These are phyloP conservation scores for Picochlorum sp. DNA, from an alignment of 139 green algal genomes.

Conservation along the genomic window DNA sequence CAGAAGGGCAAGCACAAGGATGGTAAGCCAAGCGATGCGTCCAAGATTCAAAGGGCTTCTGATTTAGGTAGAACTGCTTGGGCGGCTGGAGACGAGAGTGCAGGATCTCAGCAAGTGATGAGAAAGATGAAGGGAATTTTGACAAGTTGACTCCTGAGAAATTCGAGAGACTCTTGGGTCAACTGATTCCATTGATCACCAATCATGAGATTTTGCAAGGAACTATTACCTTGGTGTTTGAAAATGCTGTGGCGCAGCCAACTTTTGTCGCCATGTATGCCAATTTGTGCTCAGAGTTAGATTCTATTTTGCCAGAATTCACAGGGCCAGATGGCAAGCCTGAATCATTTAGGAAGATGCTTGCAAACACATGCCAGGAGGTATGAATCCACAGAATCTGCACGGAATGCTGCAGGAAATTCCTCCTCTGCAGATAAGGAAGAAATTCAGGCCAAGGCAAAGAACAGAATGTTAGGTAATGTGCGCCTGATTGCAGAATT, in stretches of 20 bases:
- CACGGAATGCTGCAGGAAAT: slow-evolving; percentile 38
- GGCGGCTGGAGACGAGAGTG: slow-evolving; percentile 17
- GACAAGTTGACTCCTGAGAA: slow-evolving; percentile 99
- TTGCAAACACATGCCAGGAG: slow-evolving; percentile 99
- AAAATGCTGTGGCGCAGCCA: slow-evolving; percentile 93
- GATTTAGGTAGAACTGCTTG: slow-evolving; percentile 67
- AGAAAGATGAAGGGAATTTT: slow-evolving; percentile 92
- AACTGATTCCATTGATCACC: slow-evolving; percentile 74
- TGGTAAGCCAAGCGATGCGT: slow-evolving; percentile 8
- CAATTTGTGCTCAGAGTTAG: slow-evolving; percentile 43
- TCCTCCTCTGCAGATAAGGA: slow-evolving; percentile 45
- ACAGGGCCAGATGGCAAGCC: slow-evolving; percentile 27
- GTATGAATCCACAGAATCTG: slow-evolving; percentile 76
- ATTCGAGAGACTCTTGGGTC: slow-evolving; percentile 84
- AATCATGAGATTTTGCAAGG: slow-evolving; percentile 47
- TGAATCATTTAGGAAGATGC: slow-evolving; percentile 80
- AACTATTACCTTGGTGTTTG: slow-evolving; percentile 91
- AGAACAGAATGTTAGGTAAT: slow-evolving; percentile 87
- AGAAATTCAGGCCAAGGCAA: slow-evolving; percentile 50
- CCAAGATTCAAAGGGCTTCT: slow-evolving; percentile 56
- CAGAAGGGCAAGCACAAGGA: neutral
- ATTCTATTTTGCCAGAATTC: slow-evolving; percentile 47
- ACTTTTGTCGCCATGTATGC: slow-evolving; percentile 94
- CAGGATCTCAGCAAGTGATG: slow-evolving; percentile 52
- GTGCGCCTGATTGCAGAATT: slow-evolving; percentile 96